Conservation (phyloP, 2,329 filamentous ascomycete species). For the Neonectria sp. region DNA sequence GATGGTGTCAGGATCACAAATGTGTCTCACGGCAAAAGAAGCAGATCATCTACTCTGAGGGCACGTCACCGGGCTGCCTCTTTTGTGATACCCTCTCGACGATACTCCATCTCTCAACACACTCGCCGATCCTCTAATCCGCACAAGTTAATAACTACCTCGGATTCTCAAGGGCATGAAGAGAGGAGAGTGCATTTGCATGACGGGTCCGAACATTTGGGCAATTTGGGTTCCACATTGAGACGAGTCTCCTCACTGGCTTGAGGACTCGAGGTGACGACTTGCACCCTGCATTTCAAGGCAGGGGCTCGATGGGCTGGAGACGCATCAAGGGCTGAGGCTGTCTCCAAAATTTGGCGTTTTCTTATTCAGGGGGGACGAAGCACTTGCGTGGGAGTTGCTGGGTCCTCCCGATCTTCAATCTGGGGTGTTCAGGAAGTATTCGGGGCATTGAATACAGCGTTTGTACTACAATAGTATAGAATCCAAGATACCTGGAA, state of each 20-base stretch:
- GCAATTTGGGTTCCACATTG: constrained; percentile 4
- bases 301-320: constrained; percentile 48
- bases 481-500: constrained; percentile 40
- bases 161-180: constrained; percentile 14
- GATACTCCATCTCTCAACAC: constrained; percentile 10
- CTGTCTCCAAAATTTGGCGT: constrained; percentile 58
- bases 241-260: constrained; percentile 33
- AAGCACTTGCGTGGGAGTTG: not conserved
- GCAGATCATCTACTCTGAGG: constrained; percentile 35
- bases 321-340: constrained; percentile 72
- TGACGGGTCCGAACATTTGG: not conserved
- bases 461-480: constrained; percentile 37
- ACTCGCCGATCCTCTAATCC: constrained; percentile 19
- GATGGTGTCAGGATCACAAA: constrained; percentile 56
- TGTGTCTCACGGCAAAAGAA: constrained; percentile 39
- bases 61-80: too few species aligned
- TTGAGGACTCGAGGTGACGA: constrained; percentile 33
- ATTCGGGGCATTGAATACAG: constrained; percentile 33
- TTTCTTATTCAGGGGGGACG: constrained; percentile 22
- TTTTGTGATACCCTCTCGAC: not conserved
- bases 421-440: constrained; percentile 24
- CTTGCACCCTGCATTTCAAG: constrained; percentile 45
- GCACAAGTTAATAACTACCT: constrained; percentile 24
- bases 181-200: constrained; percentile 8
- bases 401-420: not conserved